Evolutionary conservation across 306 rosid genomes (phyloP), one percentile per base, ranked within the genome.

Genomic region (Fragaria nilgerrensis): DNA sequence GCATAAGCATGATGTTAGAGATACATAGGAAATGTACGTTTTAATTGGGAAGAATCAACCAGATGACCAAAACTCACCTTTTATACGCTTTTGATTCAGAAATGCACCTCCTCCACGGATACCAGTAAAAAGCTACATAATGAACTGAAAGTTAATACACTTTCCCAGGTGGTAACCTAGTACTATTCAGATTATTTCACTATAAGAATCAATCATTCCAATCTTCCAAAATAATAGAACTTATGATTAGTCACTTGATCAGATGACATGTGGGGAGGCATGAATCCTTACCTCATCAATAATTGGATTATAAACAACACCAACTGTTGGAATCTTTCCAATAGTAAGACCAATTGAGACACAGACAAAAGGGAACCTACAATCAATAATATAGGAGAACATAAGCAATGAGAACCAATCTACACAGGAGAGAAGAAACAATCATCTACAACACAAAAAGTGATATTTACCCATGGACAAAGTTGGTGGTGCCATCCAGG

Each of bases 251-350:
- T 47, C 50, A 66, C 63, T 50, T 68, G 71, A 39, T 39, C 43
- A 52, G 63, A 41, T 70, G 72, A 19, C 43, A 70, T 56, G n/a
- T 45, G 1, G 52, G 37, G 27, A 73, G 73, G 66, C 78, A 74
- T 45, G 66, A 81, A 72, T 73, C 62, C 91, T 80, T 78, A 95
- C 99, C 97, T 96, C 98, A 63, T 92, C 79, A 41, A 92, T 84
- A 29, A 96, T 89, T 11, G 99, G 99, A 87, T 96, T 96, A 92
- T 92, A 92, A 79, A 92, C 97, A 81, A 96, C 99, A 76, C 98
- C 99, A 56, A 96, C 78, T 17, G 88, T 80, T 44, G 99, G 98
- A 85, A 77, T 77, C 84, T 91, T 96, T 77, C 83, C 89, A 82
- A 92, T 87, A 71, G 99, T 92, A 77, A 96, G 94, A 85, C 99